These are phyloP conservation scores for Phytophthora europaea DNA, from an alignment of 352 stramenopile species.

Conservation along the genomic window DNA sequence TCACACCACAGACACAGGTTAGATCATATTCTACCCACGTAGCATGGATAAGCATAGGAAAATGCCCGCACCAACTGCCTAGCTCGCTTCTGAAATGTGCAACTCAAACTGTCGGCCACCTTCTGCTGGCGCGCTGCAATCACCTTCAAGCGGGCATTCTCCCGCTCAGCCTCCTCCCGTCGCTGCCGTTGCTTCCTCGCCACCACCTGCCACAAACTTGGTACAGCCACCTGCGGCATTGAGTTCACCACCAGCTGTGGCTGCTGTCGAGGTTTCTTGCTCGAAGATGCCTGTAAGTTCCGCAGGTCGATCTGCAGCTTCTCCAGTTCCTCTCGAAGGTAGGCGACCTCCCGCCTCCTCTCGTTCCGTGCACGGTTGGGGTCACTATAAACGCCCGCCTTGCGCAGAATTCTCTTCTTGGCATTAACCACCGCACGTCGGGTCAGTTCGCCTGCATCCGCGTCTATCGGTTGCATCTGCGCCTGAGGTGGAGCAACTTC, in stretches of 20 bases:
- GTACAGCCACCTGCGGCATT: constrained; percentile 3
- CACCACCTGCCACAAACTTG: constrained; percentile 34
- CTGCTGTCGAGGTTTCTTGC: background rate
- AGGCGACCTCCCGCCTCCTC: constrained; percentile 46
- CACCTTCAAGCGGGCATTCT: constrained; percentile 37
- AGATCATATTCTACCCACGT: background rate
- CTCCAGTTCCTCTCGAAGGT: constrained; percentile 42
- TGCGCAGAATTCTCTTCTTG: constrained; percentile 11
- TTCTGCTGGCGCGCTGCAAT: constrained; percentile 51
- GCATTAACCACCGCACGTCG: background rate
- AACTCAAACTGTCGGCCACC: constrained; percentile 4
- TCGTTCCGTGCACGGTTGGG: constrained; percentile 43
- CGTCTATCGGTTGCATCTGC: background rate
- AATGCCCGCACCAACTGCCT: constrained; percentile 8
- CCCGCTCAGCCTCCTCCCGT: constrained; percentile 30
- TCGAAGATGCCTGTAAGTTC: constrained; percentile 9
- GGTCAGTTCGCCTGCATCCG: background rate
- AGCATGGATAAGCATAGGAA: background rate
- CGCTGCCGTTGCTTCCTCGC: constrained; percentile 23
- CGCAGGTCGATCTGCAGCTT: constrained; percentile 44
- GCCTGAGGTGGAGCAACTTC: background rate
- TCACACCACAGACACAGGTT: background rate
- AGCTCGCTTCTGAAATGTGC: constrained; percentile 14
- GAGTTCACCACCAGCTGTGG: background rate
- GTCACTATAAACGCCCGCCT: constrained; percentile 31